A percentile compares a stretch with the other conserved stretches of the same genome.
phyloP scores from a whole-genome alignment of 1,139 yeast species.

The Debaryomyces psychrophilus region DNA sequence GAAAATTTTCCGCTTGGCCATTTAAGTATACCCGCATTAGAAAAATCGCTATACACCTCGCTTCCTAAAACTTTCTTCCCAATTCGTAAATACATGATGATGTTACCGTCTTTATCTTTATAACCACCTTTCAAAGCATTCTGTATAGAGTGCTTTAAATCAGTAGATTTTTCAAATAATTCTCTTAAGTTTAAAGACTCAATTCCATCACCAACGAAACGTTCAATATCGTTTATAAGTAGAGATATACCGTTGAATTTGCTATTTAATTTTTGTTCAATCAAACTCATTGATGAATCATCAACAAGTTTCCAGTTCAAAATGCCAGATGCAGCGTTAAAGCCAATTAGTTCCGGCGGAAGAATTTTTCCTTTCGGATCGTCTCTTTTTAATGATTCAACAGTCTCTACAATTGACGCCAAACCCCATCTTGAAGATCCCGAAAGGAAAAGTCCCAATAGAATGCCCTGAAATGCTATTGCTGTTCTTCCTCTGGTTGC shows the following conservation, averaged over 20 bases:
- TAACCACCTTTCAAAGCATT: conserved; percentile 28
- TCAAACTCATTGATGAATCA: conserved; percentile 11
- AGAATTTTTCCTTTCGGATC: conserved; percentile 67
- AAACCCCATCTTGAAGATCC: conserved; percentile 95
- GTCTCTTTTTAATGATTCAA: conserved; percentile 64
- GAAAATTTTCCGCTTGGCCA: conserved; percentile 62
- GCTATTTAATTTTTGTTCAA: conserved; percentile 16
- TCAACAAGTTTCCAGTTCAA: conserved; percentile 36
- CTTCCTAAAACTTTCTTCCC: conserved; percentile 53
- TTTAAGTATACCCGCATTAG: conserved; percentile 56
- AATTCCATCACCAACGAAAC: conserved; percentile 57
- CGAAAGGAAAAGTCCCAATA: conserved; percentile 77
- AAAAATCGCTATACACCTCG: conserved; percentile 51
- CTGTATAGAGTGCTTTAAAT: conserved; percentile 37
- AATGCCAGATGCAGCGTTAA: conserved; percentile 33
- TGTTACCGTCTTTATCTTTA: conserved; percentile 31
- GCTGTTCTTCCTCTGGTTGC: conserved; percentile 76
- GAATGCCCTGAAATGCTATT: conserved; percentile 75
- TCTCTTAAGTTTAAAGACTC: conserved; percentile 43
- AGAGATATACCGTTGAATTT: conserved; percentile 57
- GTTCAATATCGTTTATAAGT: conserved; percentile 78
- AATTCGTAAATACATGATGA: conserved; percentile 54
- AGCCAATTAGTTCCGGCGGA: conserved; percentile 59
- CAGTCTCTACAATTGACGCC: conserved; percentile 85
- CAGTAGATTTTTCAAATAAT: conserved; percentile 37